These are phyloP conservation scores for Russula earlei DNA, from an alignment of 768 basidiomycete genomes.

Conservation along the genomic window DNA sequence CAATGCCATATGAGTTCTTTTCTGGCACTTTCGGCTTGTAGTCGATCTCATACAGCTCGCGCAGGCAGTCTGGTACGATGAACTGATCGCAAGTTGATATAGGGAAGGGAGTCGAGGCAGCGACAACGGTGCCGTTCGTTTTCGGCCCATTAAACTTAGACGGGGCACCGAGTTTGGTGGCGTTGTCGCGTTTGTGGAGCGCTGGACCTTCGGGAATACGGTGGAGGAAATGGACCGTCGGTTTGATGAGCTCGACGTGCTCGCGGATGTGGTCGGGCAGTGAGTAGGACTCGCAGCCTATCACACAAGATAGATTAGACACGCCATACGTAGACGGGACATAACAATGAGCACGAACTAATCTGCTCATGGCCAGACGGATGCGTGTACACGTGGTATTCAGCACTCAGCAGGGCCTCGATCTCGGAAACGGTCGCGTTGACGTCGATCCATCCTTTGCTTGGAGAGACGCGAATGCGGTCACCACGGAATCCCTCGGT, in stretches of 20 bases:
- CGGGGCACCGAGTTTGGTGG: slow-evolving; percentile 20
- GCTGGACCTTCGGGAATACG: not conserved
- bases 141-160: slow-evolving; percentile 9
- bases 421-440: too few relatives aligned
- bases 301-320: not conserved
- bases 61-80: slow-evolving; percentile 51
- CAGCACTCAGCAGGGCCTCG: too few relatives aligned
- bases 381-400: too few relatives aligned
- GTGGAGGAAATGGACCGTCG: too few relatives aligned
- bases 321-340: not conserved
- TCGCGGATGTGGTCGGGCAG: too few relatives aligned
- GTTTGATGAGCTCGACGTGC: too few relatives aligned
- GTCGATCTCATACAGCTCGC: slow-evolving; percentile 43
- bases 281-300: too few relatives aligned
- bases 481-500: too few relatives aligned
- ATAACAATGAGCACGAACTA: slow-evolving; percentile 19
- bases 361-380: too few relatives aligned
- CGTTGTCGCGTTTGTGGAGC: slow-evolving; percentile 12
- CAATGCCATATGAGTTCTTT: slow-evolving; percentile 46
- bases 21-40: slow-evolving; percentile 37
- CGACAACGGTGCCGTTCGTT: slow-evolving; percentile 18
- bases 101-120: slow-evolving; percentile 20
- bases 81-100: slow-evolving; percentile 28
- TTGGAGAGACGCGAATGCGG: too few relatives aligned
- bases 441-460: too few relatives aligned